These are phyloP conservation scores for Taphrina wiesneri DNA, from an alignment of 1,139 yeast species.

Conservation along the genomic window DNA sequence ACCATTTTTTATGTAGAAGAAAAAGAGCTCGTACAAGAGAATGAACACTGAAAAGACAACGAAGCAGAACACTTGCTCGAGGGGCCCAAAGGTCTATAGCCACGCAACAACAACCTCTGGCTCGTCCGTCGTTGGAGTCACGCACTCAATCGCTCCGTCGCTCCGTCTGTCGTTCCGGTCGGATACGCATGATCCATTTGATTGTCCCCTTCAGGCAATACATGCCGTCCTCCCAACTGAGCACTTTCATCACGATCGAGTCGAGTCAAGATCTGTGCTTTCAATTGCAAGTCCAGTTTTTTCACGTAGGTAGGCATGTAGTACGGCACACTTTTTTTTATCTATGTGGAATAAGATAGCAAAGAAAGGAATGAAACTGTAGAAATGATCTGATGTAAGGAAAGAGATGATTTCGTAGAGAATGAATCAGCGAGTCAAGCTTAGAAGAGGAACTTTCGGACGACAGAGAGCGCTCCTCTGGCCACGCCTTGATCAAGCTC, in stretches of 20 bases:
- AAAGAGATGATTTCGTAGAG: too few species aligned
- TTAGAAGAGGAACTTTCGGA: slow-evolving; percentile 30
- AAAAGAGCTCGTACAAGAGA: too few species aligned
- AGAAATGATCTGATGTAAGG: too few species aligned
- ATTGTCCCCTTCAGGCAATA: not conserved
- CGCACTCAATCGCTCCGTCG: not conserved
- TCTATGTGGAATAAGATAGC: too few species aligned
- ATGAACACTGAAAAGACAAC: not conserved
- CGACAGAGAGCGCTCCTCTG: slow-evolving; percentile 1
- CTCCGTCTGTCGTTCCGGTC: not conserved
- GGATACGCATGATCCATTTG: not conserved
- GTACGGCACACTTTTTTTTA: too few species aligned
- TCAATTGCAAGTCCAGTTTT: too few species aligned
- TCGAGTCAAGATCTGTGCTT: too few species aligned
- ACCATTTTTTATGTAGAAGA: not conserved
- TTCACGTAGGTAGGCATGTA: too few species aligned
- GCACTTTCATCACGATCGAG: too few species aligned
- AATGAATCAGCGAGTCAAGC: too few species aligned
- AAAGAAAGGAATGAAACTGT: too few species aligned
- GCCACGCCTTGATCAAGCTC: slow-evolving; percentile 25
- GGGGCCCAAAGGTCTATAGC: not conserved
- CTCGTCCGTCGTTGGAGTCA: not conserved
- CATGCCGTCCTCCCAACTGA: too few species aligned
- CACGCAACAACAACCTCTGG: not conserved
- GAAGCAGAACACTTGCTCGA: not conserved